Evolutionary conservation across 352 stramenopile species (phyloP), one percentile per base, ranked within the genome.

Genomic region (Pythium phragmitis): DNA sequence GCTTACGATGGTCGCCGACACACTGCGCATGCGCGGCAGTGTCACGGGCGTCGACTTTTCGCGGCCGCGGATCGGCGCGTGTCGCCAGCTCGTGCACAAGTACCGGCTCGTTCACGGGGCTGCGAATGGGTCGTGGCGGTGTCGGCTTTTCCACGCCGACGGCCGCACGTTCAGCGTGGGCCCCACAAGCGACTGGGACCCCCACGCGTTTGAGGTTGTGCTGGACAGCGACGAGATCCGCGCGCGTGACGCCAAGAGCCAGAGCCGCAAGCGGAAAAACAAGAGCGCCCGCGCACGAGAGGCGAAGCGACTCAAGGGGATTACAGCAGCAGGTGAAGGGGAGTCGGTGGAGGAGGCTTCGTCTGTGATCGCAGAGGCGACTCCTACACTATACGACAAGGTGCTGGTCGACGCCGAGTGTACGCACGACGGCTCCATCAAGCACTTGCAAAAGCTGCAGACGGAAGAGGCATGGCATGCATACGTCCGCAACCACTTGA

Each of bases 401-500:
- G 92, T 99, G 12, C 77, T 99, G 33, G 92, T 99, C 4, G 96
- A 99, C 80, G 96, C 94, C 30, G 94, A 98, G 73, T 99, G 96
- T 69, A 98, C 89, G 19, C 96, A 97, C 55, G 96, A 99, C 75
- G 94, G 96, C 30, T 98, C 93, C 1, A 82, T 98, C 30, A 85
- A 87, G 46, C 96, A 98, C 71, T 66, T 93, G 46, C 73, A 88
- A 60, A 88, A 84, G 51, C 67, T 94, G 39, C 51, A 80, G 46
- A 85, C 79, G 6, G 70, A 89, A 41, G 66, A 68, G 26, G 89
- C 94, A 36, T 90, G 96, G 72, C 65, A 84, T 2, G 66, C 85
- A 57, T 91, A 98, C 26, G 76, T 92, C n/a, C 58, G 67, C 11
- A 69, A 89, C 17, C 83, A 92, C 57, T 67, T 93, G 43, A 91